Evolutionary conservation across 2,329 filamentous ascomycete genomes (phyloP).

Genomic region (Pestalotiopsis sp.): DNA sequence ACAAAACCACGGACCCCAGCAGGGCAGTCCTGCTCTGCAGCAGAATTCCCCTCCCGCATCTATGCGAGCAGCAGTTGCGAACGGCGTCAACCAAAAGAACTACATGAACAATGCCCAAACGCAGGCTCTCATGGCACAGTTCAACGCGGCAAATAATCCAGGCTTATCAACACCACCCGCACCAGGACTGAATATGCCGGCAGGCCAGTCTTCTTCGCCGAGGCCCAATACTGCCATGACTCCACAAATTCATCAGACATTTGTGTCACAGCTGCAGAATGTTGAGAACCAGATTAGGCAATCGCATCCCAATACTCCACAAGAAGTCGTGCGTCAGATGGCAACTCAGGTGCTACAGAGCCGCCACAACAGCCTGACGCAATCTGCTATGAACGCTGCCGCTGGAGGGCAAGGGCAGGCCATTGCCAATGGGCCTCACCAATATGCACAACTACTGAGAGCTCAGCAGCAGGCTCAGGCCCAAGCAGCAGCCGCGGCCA

Average conservation of each 20-base stretch:
- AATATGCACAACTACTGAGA: slow-evolving; percentile 59
- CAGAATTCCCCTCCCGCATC: slow-evolving; percentile 39
- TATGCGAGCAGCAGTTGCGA: slow-evolving; percentile 41
- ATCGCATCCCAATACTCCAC: slow-evolving; percentile 51
- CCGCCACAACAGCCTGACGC: slow-evolving; percentile 37
- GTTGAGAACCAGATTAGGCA: slow-evolving; percentile 53
- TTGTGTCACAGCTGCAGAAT: slow-evolving; percentile 49
- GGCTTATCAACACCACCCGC: slow-evolving; percentile 46
- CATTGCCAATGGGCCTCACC: slow-evolving; percentile 54
- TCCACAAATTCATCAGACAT: slow-evolving; percentile 45
- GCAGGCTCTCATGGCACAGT: slow-evolving; percentile 53
- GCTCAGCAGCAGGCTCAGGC: slow-evolving; percentile 51
- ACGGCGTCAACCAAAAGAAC: slow-evolving; percentile 49
- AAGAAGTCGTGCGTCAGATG: slow-evolving; percentile 50
- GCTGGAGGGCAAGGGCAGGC: slow-evolving; percentile 49
- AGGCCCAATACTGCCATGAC: slow-evolving; percentile 41
- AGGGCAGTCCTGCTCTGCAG: slow-evolving; percentile 31
- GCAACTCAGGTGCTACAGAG: slow-evolving; percentile 53
- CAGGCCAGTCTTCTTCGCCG: slow-evolving; percentile 44
- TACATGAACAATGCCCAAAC: slow-evolving; percentile 53
- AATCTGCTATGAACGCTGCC: slow-evolving; percentile 56
- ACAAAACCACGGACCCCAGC: slow-evolving; percentile 33
- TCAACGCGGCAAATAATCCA: slow-evolving; percentile 42
- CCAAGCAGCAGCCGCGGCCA: slow-evolving; percentile 1
- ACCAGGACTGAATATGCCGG: slow-evolving; percentile 45